Evolutionary conservation across 257 asterid species (phyloP).

Genomic region (Haberlea rhodopensis): DNA sequence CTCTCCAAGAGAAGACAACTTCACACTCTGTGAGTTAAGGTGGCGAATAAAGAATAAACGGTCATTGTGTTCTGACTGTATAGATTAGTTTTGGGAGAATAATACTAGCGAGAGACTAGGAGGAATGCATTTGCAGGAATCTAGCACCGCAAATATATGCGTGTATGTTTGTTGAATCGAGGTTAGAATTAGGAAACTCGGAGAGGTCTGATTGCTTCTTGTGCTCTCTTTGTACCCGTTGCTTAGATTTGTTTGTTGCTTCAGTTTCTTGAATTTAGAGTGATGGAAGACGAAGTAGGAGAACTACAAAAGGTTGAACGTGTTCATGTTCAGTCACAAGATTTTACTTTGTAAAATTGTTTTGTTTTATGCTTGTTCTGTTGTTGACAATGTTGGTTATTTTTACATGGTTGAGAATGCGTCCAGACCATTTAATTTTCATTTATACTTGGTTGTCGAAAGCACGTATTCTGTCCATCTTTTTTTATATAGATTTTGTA

Average conservation of each 20-base stretch:
- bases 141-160: constrained; percentile 17
- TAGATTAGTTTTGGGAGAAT: constrained; percentile 25
- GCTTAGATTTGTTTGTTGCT: constrained; percentile 24
- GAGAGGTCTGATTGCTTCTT: constrained; percentile 23
- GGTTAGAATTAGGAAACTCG: constrained; percentile 26
- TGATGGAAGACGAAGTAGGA: constrained; percentile 20
- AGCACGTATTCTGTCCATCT: too few species aligned
- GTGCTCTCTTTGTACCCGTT: constrained; percentile 22
- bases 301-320: constrained; percentile 22
- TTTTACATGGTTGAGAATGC: too few species aligned
- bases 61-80: constrained; percentile 18
- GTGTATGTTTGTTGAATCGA: constrained; percentile 12
- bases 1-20: constrained; percentile 68
- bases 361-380: constrained; percentile 21
- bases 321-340: constrained; percentile 15
- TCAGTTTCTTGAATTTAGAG: constrained; percentile 36
- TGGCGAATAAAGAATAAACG: constrained; percentile 10
- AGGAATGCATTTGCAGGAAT: constrained; percentile 22
- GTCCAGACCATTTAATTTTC: too few species aligned
- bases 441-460: too few species aligned
- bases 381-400: too few species aligned
- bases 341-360: constrained; percentile 27
- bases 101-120: constrained; percentile 23
- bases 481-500: too few species aligned
- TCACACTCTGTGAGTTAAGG: constrained; percentile 35